Evolutionary conservation across 352 stramenopile genomes (phyloP), one percentile per base, ranked within the genome.

Genomic region (Elongisporangium prolatum): DNA sequence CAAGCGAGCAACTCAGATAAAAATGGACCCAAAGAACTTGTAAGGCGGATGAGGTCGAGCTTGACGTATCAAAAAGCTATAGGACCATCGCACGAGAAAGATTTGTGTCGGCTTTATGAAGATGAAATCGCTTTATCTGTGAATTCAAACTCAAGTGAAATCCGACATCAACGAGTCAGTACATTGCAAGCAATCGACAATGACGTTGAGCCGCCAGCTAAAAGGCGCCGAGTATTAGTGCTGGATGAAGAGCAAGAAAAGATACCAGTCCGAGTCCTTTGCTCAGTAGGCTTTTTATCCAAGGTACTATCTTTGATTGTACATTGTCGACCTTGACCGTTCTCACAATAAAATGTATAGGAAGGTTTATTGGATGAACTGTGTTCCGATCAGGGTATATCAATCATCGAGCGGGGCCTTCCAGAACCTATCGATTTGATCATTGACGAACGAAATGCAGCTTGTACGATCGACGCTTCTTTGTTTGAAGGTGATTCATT

Each of bases 321-420:
- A 7, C 24, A 34, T 34, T 34, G 24, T n/a, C n/a, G n/a, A n/a
- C n/a, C n/a, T n/a, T n/a, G n/a, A n/a, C n/a, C n/a, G n/a, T n/a
- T n/a, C n/a, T n/a, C n/a, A n/a, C n/a, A n/a, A 49, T 40, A 28
- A 4, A 48, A 21, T 40, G 37, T 58, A 24, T 63, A 92, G 80
- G 79, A 87, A 51, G 74, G 75, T 17, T 54, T 89, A 24, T 64
- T 92, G 13, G 78, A 88, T 48, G 69, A 85, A n/a, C 56, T 92
- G 3, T 80, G 67, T 20, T 82, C 74, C 6, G 76, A 89, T 28
- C 69, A 77, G 7, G 62, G 61, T 9, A 69, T 92, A 17, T 72
- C 58, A 16, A 72, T 90, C 20, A 71, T 89, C 55, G 82, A 92
- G 52, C 69, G 82, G 60, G 69, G 90, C 44, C 62, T 92, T 18